Evolutionary conservation across 495 filamentous ascomycete genomes (phyloP), one percentile per base, ranked within the genome.

Genomic region (Cairneyella variabilis): DNA sequence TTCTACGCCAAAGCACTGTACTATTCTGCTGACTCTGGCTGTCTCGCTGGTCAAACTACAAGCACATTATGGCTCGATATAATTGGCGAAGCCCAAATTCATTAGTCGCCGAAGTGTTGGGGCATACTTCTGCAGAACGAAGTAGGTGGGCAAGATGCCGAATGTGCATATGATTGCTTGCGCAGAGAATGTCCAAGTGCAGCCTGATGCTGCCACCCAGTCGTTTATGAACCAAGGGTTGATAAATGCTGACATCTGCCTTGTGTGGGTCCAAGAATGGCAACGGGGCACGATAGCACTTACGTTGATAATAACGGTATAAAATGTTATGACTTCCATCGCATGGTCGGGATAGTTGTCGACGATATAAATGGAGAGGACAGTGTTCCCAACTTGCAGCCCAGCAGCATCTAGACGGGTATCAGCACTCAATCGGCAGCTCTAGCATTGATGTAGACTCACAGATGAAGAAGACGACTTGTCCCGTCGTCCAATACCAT

Each of bases 381-480:
- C 71, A 0, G 79, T 83, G 49, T 84, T 84, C 12, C 79, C 82
- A 39, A 83, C 76, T 54, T 84, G 82, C 52, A 84, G 77, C 20
- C 80, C 82, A 4, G 80, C 75, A 1, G 74, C 76, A 59, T 83
- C 76, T 79, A 44, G 16, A 51, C 32, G 17, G 36, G 27, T 5
- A 27, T 56, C 23, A 51, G 40, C n/a, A 55, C 23, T n/a, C n/a
- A 34, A 23, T 17, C 17, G n/a, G 2, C 25, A 9, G 1, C 22
- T 9, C 8, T 3, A 14, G 2, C 12, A 7, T 10, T 3, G 22
- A 2, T 12, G 51, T 12, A 14, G 23, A 57, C 61, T 55, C 37
- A 71, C 69, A 70, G 1, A 74, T 49, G 61, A 83, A 82, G 51
- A 85, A 77, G 0, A 76, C 80, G 7, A 82, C 62, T 47, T 85